Percentiles rank a stretch among this genome's conserved stretches.
phyloP scores from a whole-genome alignment of 148 eudicot genomes.

The Agrostemma githago region DNA sequence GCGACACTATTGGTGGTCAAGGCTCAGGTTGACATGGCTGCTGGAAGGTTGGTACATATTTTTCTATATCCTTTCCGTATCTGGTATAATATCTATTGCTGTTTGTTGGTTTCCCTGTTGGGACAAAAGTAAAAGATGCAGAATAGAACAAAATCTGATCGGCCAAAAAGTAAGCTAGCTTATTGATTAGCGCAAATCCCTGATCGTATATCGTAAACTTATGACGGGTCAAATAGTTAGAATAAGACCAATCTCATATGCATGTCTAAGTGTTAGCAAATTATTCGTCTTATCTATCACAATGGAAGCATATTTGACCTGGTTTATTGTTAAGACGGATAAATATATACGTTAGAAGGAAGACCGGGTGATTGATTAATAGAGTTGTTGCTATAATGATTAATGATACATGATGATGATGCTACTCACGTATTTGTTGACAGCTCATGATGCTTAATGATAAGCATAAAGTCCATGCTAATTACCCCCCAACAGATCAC shows the following conservation, averaged over 20 bases:
- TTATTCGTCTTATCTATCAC: no score
- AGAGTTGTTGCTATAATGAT: constrained; percentile 15
- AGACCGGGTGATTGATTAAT: no score
- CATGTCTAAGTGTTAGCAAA: no score
- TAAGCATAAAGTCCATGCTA: neutral
- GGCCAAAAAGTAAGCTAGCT: constrained; percentile 9
- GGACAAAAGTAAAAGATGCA: constrained; percentile 1
- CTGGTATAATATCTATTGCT: neutral
- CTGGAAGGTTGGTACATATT: constrained; percentile 64
- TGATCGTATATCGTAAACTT: no score
- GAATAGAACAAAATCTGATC: constrained; percentile 8
- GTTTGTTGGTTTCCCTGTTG: constrained; percentile 4
- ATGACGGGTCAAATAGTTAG: no score
- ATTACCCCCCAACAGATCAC: neutral
- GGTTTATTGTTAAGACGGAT: no score
- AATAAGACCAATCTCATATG: no score
- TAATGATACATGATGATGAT: constrained; percentile 28
- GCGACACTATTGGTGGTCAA: constrained; percentile 55
- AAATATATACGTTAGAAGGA: no score
- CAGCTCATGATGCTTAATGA: constrained; percentile 31
- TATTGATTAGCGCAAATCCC: constrained; percentile 9
- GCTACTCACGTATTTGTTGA: constrained; percentile 28
- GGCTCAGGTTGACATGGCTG: constrained; percentile 80
- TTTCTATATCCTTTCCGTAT: constrained; percentile 2
- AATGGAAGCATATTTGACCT: no score